Percentiles rank a stretch among this genome's conserved stretches.
phyloP scores from a whole-genome alignment of 108 stramenopile species.

The Asterionellopsis glacialis region DNA sequence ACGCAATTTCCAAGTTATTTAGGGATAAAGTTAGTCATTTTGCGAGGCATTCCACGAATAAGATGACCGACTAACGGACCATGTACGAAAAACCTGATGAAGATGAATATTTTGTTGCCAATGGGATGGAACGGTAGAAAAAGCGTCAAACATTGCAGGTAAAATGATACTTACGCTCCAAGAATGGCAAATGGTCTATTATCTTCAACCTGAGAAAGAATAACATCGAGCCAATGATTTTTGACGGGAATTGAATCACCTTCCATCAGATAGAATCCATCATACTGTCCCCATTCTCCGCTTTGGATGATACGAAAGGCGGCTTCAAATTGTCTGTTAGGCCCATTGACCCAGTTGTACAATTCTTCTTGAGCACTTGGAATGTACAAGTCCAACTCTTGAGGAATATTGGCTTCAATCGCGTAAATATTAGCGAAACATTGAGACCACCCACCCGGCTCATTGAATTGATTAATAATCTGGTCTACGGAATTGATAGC shows the following conservation, averaged over 20 bases:
- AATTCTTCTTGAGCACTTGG: constrained; percentile 42
- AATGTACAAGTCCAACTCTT: constrained; percentile 42
- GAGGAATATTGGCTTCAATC: constrained; percentile 62
- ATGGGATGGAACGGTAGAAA: too few relatives aligned
- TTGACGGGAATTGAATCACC: constrained; percentile 66
- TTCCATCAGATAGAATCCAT: constrained; percentile 69
- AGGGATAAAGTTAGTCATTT: constrained; percentile 4
- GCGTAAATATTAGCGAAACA: constrained; percentile 64
- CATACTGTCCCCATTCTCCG: constrained; percentile 57
- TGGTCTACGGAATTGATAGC: constrained; percentile 53
- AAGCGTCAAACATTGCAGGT: too few relatives aligned
- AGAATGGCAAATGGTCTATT: constrained; percentile 57
- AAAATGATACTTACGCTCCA: constrained; percentile 64
- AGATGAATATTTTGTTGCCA: too few relatives aligned
- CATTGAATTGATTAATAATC: constrained; percentile 55
- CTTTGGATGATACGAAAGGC: constrained; percentile 59
- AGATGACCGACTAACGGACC: background rate
- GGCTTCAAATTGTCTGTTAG: constrained; percentile 72
- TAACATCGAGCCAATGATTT: constrained; percentile 59
- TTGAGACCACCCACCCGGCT: constrained; percentile 56
- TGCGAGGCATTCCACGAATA: background rate
- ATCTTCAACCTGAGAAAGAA: constrained; percentile 45
- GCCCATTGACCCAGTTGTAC: constrained; percentile 73
- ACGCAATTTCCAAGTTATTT: background rate
- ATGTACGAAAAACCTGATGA: too few relatives aligned